Conservation (phyloP, 2,329 filamentous ascomycete genomes). For the Septoria petroselini region DNA sequence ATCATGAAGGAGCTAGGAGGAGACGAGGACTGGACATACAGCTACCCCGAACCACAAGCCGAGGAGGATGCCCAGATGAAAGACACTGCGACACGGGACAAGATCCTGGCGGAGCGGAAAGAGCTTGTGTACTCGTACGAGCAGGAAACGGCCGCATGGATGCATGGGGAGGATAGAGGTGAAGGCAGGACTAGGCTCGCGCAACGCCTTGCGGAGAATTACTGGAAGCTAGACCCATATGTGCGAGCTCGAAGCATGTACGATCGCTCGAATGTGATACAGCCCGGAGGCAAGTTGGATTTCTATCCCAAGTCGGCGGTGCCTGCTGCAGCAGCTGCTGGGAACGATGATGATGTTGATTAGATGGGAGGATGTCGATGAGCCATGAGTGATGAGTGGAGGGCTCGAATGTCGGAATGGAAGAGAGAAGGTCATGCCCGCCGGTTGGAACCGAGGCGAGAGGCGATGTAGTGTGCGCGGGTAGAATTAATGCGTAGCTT, state of each 20-base stretch:
- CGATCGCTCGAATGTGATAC: conserved; percentile 73
- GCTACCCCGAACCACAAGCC: conserved; percentile 70
- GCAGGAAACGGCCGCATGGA: conserved; percentile 71
- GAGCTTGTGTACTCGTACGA: conserved; percentile 71
- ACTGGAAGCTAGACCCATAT: conserved; percentile 89
- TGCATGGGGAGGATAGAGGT: conserved; percentile 50
- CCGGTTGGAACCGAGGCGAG: too few species aligned
- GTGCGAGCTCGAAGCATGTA: conserved; percentile 79
- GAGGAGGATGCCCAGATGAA: conserved; percentile 77
- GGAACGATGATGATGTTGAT: conserved; percentile 9
- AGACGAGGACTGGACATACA: conserved; percentile 78
- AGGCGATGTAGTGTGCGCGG: too few species aligned
- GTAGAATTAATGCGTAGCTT: too few species aligned
- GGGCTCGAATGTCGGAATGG: too few species aligned
- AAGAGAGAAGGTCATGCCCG: too few species aligned
- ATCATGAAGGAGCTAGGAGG: conserved; percentile 84
- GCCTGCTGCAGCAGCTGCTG: background rate
- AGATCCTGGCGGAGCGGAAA: conserved; percentile 61
- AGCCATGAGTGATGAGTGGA: too few species aligned
- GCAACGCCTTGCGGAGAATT: conserved; percentile 64
- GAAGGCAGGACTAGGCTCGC: conserved; percentile 35
- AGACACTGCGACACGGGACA: conserved; percentile 58
- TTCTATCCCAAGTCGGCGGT: conserved; percentile 57
- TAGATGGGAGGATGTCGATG: too few species aligned
- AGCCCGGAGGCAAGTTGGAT: conserved; percentile 63